Evolutionary conservation across 2,329 filamentous ascomycete genomes (phyloP).

Genomic region (Aureobasidium vineae): DNA sequence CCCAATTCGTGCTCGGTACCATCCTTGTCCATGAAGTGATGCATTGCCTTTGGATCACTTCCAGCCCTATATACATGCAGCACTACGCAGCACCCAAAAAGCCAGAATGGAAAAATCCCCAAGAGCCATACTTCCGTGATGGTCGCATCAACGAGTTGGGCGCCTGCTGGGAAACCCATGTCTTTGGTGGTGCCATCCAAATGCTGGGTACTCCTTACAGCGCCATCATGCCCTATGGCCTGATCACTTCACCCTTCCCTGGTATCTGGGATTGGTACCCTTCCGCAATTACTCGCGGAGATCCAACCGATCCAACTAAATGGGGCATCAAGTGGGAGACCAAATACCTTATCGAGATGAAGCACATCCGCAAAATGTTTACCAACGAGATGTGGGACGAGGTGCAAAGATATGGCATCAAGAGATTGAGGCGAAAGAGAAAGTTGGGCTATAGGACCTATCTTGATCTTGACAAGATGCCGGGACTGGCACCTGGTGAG

Average conservation of each 20-base stretch:
- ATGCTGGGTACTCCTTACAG: background rate
- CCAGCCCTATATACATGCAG: background rate
- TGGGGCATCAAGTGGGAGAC: background rate
- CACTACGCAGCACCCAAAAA: background rate
- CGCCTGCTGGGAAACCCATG: background rate
- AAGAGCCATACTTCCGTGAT: constrained; percentile 8
- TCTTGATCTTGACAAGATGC: background rate
- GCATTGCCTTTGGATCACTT: background rate
- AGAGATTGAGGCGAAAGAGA: background rate
- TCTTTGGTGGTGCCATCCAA: background rate
- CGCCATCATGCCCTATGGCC: background rate
- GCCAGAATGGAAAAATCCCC: background rate
- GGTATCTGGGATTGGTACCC: background rate
- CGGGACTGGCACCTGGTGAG: background rate
- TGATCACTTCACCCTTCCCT: background rate
- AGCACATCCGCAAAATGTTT: background rate
- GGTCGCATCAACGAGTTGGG: background rate
- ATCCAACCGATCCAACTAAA: background rate
- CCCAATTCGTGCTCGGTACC: background rate
- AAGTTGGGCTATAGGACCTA: background rate
- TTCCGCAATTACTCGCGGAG: background rate
- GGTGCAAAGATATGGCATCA: background rate
- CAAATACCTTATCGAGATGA: background rate
- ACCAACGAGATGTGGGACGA: background rate
- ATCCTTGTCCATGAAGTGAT: constrained; percentile 8